Base-by-base conservation (phyloP, 2,329 filamentous ascomycete genomes). In the Bipolaris zeicola region DNA sequence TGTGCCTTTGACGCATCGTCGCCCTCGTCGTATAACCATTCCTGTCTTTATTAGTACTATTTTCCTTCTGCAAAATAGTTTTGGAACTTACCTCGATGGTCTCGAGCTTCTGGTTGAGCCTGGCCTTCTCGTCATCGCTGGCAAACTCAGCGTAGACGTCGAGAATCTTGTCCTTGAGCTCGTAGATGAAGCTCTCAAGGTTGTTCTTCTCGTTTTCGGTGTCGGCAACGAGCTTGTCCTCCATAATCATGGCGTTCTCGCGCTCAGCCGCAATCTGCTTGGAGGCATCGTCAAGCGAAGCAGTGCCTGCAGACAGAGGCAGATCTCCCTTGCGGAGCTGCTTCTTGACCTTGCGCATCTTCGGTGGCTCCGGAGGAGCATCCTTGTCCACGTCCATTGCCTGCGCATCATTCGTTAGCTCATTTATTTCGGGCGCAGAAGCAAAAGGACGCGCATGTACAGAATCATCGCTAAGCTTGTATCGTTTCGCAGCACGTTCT, bases 191-290 rank as follows among this genome's bases (percentile, higher is more conserved):
- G 22, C 91, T 88, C 84, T 99, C 95, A 51, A 99, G 90, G 81
- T 98, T 94, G 83, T 99, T 99, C 91, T 98, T 99, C 87, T 96
- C 96, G 83, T 98, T 92, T 77, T 98, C 95, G 36, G 95, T 99
- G 78, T 98, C 95, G 68, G 91, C 91, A 54, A 99, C 93, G 56
- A 98, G 89, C 86, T 98, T 99, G 82, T 99, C 95, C 79, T 97
- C 92, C 87, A 96, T 94, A 68, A 92, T 87, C 95, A 99, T 98
- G 69, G 87, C 77, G 66, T 88, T 85, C 81, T 99, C 95, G 77
- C 89, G 88, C 85, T 99, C 95, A 48, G 83, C 79, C 64, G 88
- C 82, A n/a, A 82, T 72, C 60, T 87, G 81, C 83, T 90, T 94
- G 73, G 81, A 75, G 14, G 82, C 68, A 47, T 85, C 77, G 61